Evolutionary conservation across 2,329 filamentous ascomycete species (phyloP), one percentile per base, ranked within the genome.

Genomic region (Harringtonia aguacate): DNA sequence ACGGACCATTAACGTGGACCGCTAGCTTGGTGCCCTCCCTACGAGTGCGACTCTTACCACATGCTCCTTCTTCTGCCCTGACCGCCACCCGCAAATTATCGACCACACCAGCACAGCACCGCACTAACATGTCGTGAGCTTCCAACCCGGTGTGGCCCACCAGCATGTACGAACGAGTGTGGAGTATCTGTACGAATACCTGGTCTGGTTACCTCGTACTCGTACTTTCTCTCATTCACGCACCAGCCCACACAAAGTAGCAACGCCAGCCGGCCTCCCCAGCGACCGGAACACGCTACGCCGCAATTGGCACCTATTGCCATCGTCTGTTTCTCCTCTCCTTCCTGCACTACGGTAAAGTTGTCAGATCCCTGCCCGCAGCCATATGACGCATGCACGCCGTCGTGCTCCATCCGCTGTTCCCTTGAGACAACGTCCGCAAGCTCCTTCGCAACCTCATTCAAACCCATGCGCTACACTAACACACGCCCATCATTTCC

Each of bases 91-190:
- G 29, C 41, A 36, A 39, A 41, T 37, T 39, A 27, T 35, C 24
- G 28, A 35, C 29, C 38, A 36, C n/a, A 34, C 35, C 34, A 31
- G 21, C 10, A 12, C n/a, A 36, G 7, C n/a, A 36, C 9, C 12
- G n/a, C 9, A 36, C 34, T 36, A 10, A n/a, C n/a, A 36, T 20
- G 15, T n/a, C 12, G 8, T 27, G 24, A 27, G 24, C 24, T 27
- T 27, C 41, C 48, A 50, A 49, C 50, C 51, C 46, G 44, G 50
- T 48, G 50, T 46, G 45, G 39, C 46, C 51, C 51, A 52, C 50
- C 31, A n/a, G n/a, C n/a, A n/a, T n/a, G n/a, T n/a, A n/a, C n/a
- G n/a, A n/a, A n/a, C n/a, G n/a, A n/a, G n/a, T n/a, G n/a, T n/a
- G n/a, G n/a, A n/a, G n/a, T n/a, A 36, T 39, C 48, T 39, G 45